Evolutionary conservation across 768 basidiomycete genomes (phyloP).

Genomic region (Clitopilus passeckerianus): DNA sequence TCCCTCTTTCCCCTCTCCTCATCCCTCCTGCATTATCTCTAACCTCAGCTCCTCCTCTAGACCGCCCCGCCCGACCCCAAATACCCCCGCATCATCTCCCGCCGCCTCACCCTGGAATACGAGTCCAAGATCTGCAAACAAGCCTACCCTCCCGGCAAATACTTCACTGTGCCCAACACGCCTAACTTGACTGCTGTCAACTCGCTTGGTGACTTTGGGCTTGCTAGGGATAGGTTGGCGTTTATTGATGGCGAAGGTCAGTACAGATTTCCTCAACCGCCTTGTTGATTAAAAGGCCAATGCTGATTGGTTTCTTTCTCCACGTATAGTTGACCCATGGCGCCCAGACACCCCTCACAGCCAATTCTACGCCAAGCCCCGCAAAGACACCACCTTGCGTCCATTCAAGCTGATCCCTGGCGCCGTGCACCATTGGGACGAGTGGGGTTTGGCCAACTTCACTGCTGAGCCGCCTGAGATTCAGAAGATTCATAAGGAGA

Average conservation of each 20-base stretch:
- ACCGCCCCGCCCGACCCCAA: constrained; percentile 70
- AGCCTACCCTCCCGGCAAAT: constrained; percentile 76
- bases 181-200: constrained; percentile 88
- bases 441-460: constrained; percentile 67
- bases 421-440: constrained; percentile 71
- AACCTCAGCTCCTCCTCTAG: constrained; percentile 24
- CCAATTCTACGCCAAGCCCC: constrained; percentile 51
- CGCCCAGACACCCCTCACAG: constrained; percentile 83
- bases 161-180: constrained; percentile 62
- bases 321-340: constrained; percentile 80
- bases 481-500: constrained; percentile 72
- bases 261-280: no score
- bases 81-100: constrained; percentile 75
- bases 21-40: background rate
- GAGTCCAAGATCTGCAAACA: constrained; percentile 65
- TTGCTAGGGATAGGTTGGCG: constrained; percentile 77
- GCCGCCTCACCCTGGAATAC: constrained; percentile 68
- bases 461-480: constrained; percentile 73
- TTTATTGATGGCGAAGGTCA: constrained; percentile 84
- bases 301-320: no score
- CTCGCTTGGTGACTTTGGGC: constrained; percentile 74
- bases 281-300: no score
- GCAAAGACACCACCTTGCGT: constrained; percentile 64
- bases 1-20: background rate
- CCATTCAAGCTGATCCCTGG: constrained; percentile 88